Percentiles rank a stretch among this genome's conserved stretches.
These are phyloP conservation scores for Cercospora citrullina DNA, from an alignment of 2,329 filamentous ascomycete genomes.

Conservation along the genomic window DNA sequence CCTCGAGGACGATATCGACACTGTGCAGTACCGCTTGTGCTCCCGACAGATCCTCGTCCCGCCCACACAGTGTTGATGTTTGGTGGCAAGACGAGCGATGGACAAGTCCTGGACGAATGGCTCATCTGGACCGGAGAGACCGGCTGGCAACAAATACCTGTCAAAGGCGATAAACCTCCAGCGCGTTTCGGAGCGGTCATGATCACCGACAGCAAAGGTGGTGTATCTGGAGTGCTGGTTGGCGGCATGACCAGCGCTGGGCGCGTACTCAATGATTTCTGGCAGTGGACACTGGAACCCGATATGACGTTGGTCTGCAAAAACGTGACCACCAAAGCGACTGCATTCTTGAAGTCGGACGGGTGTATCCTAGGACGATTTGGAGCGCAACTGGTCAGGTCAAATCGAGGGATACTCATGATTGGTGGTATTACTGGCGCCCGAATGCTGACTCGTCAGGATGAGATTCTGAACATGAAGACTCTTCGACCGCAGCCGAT, in stretches of 20 bases:
- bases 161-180: slow-evolving; percentile 40
- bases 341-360: slow-evolving; percentile 31
- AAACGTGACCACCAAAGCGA: slow-evolving; percentile 31
- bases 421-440: slow-evolving; percentile 54
- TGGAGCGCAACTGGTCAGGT: slow-evolving; percentile 54
- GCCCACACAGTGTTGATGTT: slow-evolving; percentile 46
- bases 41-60: slow-evolving; percentile 35
- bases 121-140: slow-evolving; percentile 48
- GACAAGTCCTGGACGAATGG: slow-evolving; percentile 46
- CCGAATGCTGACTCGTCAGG: slow-evolving; percentile 47
- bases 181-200: slow-evolving; percentile 60
- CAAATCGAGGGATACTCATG: slow-evolving; percentile 50
- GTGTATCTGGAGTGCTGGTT: slow-evolving; percentile 60
- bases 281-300: slow-evolving; percentile 58
- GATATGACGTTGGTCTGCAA: slow-evolving; percentile 43
- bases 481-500: slow-evolving; percentile 35
- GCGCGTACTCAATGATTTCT: slow-evolving; percentile 61
- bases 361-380: slow-evolving; percentile 45
- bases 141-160: slow-evolving; percentile 54
- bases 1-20: slow-evolving; percentile 75
- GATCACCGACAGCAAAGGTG: slow-evolving; percentile 43
- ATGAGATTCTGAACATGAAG: slow-evolving; percentile 55
- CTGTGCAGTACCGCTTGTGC: slow-evolving; percentile 54
- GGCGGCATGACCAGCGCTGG: slow-evolving; percentile 72
- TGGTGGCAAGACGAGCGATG: slow-evolving; percentile 48